Evolutionary conservation across 2,329 filamentous ascomycete species (phyloP), one percentile per base, ranked within the genome.

Genomic region (Penicillium decumbens): DNA sequence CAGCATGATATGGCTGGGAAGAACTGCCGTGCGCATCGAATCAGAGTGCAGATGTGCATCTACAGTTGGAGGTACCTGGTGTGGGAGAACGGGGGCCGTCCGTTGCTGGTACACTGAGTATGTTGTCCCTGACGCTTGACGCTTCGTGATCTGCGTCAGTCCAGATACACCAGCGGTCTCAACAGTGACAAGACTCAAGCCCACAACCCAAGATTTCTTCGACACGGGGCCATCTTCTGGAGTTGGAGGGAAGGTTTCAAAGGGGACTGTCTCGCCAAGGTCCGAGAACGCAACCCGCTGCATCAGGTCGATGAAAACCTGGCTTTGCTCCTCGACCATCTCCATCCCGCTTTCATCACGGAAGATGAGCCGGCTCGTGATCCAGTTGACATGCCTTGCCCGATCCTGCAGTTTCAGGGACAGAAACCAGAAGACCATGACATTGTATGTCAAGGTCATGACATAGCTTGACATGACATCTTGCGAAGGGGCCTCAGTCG

Each of bases 371-470:
- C 89, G 89, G 63, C 86, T 89, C 9, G 88, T 86, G 56, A 98
- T 95, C 88, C 89, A 95, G 25, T 84, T 83, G 44, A 96, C 90
- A 57, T 95, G 85, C 53, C 83, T 88, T 29, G 85, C 82, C 43
- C 93, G 84, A 65, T 96, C 90, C 32, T 85, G 82, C 44, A 95
- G 79, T 63, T 89, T 92, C 60, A 98, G 70, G 1, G 90, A 88
- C 59, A 98, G 78, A 66, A 97, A 98, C 93, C 93, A 98, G 66
- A 95, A 96, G 1, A 90, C 87, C 57, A 98, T 91, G 60, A 95
- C 89, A 66, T 97, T 91, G 66, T 95, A 95, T 7, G 92, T 92
- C 45, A 97, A 76, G 1, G 90, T 88, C 68, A 95, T 93, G 24
- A 98, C 89, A 66, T 98, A 98, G 68, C 93, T 88, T 4, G 91